phyloP scores from a whole-genome alignment of 2,329 filamentous ascomycete genomes.

The Fulvia fulva region DNA sequence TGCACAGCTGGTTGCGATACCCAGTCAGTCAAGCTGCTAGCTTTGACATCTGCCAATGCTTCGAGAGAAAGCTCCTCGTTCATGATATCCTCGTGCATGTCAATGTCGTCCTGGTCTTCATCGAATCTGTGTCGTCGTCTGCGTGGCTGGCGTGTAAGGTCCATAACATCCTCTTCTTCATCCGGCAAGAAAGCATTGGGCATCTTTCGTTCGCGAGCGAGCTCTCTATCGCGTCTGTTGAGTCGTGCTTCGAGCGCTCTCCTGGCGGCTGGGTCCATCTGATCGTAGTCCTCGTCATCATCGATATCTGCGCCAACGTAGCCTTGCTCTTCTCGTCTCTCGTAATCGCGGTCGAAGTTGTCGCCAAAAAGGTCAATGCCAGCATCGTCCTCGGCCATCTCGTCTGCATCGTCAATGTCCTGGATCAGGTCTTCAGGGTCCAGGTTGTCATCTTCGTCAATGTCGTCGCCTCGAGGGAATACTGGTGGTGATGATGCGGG shows the following conservation, averaged over 20 bases:
- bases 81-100: slow-evolving; percentile 91
- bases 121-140: slow-evolving; percentile 87
- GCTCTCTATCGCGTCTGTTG: slow-evolving; percentile 68
- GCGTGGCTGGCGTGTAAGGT: slow-evolving; percentile 79
- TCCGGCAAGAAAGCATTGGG: slow-evolving; percentile 71
- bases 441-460: slow-evolving; percentile 64
- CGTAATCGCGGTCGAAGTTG: slow-evolving; percentile 62
- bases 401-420: slow-evolving; percentile 64
- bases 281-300: slow-evolving; percentile 71
- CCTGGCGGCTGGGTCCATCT: slow-evolving; percentile 62
- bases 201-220: slow-evolving; percentile 62
- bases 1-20: slow-evolving; percentile 85
- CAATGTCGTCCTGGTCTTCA: slow-evolving; percentile 83
- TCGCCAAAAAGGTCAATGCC: slow-evolving; percentile 70
- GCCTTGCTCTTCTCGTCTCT: slow-evolving; percentile 48
- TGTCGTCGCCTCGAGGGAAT: slow-evolving; percentile 65
- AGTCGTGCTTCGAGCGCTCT: slow-evolving; percentile 69
- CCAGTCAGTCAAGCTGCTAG: slow-evolving; percentile 91
- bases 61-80: slow-evolving; percentile 92
- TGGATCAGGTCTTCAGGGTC: slow-evolving; percentile 64
- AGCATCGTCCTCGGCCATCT: slow-evolving; percentile 65
- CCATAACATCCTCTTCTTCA: slow-evolving; percentile 76
- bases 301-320: slow-evolving; percentile 73
- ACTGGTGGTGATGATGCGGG: slow-evolving; percentile 59
- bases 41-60: slow-evolving; percentile 87